Evolutionary conservation across 2,329 filamentous ascomycete species (phyloP), one percentile per base, ranked within the genome.

Genomic region (Alternaria sp.): DNA sequence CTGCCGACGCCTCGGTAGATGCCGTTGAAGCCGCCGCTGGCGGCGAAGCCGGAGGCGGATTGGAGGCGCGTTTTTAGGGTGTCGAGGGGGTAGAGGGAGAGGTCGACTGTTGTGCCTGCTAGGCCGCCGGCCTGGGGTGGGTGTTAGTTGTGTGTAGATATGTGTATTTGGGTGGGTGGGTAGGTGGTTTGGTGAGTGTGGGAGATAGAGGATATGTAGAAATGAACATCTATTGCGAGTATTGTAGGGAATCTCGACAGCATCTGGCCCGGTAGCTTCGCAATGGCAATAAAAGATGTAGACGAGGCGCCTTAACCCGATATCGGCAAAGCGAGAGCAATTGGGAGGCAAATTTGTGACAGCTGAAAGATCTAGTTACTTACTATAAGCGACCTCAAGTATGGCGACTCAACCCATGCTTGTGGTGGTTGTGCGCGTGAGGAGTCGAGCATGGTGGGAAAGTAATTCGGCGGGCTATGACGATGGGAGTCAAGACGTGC

Each of bases 61-160:
- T 99, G 96, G 7, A 99, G 92, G 15, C 96, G 93, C 46, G 96
- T 99, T 84, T 99, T 99, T 78, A 99, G 90, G 0, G 96, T 99
- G 87, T 99, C 96, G 85, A 99, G 93, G 1, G 96, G 96, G 85
- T 92, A 99, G 77, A 99, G 92, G 59, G 93, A 93, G 75, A 97
- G 90, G 87, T 99, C 96, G 81, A 98, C 96, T 13, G 94, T 97
- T 51, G 96, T 96, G 77, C 96, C 96, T 70, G 96, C 96, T 70
- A 97, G 84, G 76, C 90, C 96, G 80, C 96, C 96, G 71, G 96
- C 93, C 85, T 91, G 73, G 56, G 61, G 55, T 6, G 25, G 52
- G 30, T n/a, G 44, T 44, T n/a, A 46, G 51, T 57, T 30, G 17
- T 26, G 49, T 25, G 32, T 25, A 9, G 17, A 36, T 8, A 8